Conservation (phyloP, 805 yeast genomes). For the Candida maesae region DNA sequence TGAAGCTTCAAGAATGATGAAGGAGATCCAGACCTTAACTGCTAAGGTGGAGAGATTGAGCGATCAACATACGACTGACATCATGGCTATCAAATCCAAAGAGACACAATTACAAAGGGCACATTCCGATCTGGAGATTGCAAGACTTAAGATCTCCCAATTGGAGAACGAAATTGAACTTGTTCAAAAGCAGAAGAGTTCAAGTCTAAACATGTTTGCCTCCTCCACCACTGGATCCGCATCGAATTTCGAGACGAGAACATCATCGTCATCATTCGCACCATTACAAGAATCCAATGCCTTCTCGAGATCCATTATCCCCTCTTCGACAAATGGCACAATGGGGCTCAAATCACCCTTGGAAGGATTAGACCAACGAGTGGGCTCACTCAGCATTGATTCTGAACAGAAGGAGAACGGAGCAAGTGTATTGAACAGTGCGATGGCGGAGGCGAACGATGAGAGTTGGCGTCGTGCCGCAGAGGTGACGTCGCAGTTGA, state of each 20-base stretch:
- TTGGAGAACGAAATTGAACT: slow-evolving; percentile 46
- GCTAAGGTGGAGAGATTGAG: slow-evolving; percentile 37
- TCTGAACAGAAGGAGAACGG: slow-evolving; percentile 27
- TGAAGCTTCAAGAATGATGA: slow-evolving; percentile 28
- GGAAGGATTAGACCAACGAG: slow-evolving; percentile 23
- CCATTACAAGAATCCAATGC: slow-evolving; percentile 21
- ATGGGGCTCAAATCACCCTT: slow-evolving; percentile 14
- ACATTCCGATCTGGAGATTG: slow-evolving; percentile 57
- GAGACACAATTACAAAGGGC: slow-evolving; percentile 65
- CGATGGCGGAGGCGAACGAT: slow-evolving; percentile 42
- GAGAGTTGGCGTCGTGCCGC: slow-evolving; percentile 86
- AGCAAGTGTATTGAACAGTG: slow-evolving; percentile 6
- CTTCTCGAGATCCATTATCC: too few relatives aligned
- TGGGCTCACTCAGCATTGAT: slow-evolving; percentile 28
- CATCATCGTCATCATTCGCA: slow-evolving; percentile 3
- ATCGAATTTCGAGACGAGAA: slow-evolving; percentile 2
- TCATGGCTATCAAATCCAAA: slow-evolving; percentile 54
- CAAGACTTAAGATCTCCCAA: slow-evolving; percentile 48
- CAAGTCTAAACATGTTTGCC: slow-evolving; percentile 9
- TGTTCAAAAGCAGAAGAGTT: slow-evolving; percentile 30
- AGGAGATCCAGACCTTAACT: slow-evolving; percentile 21
- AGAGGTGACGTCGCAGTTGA: slow-evolving; percentile 80
- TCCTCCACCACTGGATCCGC: slow-evolving; percentile 1
- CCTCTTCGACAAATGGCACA: neutral
- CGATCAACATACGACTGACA: slow-evolving; percentile 48